Evolutionary conservation across 140 eudicot genomes (phyloP).

Genomic region (Bidens hawaiensis): DNA sequence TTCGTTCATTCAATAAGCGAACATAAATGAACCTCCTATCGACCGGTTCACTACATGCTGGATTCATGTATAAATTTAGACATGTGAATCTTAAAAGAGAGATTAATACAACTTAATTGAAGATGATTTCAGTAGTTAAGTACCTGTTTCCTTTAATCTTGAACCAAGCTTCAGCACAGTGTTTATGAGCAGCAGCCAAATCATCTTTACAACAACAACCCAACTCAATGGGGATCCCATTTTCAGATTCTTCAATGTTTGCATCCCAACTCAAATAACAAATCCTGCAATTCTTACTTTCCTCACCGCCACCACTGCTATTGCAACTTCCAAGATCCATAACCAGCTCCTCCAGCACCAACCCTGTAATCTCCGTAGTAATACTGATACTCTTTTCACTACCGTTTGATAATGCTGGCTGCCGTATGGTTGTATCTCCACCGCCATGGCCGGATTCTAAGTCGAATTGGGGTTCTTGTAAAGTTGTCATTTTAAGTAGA

Average conservation of each 20-base stretch:
- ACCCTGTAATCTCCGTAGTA: conserved; percentile 31
- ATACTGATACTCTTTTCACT: conserved; percentile 1
- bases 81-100: not conserved
- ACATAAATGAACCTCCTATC: too few species aligned
- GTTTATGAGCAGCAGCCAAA: too few species aligned
- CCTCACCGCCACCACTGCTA: conserved; percentile 40
- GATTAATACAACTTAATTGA: not conserved
- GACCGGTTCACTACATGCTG: too few species aligned
- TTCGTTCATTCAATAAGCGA: too few species aligned
- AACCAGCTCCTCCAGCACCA: conserved; percentile 2
- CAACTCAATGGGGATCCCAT: conserved; percentile 61
- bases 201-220: conserved; percentile 87
- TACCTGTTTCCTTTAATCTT: conserved; percentile 85
- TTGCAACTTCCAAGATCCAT: too few species aligned
- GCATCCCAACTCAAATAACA: conserved; percentile 70
- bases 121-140: not conserved
- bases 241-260: conserved; percentile 40
- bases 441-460: conserved; percentile 25
- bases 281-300: conserved; percentile 65
- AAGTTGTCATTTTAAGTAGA: conserved; percentile 8
- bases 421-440: not conserved
- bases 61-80: too few species aligned
- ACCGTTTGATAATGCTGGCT: not conserved
- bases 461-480: conserved; percentile 28
- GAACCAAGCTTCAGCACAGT: conserved; percentile 86